phyloP scores from a whole-genome alignment of 2,329 filamentous ascomycete species.

The Magnaporthiopsis incrustans region DNA sequence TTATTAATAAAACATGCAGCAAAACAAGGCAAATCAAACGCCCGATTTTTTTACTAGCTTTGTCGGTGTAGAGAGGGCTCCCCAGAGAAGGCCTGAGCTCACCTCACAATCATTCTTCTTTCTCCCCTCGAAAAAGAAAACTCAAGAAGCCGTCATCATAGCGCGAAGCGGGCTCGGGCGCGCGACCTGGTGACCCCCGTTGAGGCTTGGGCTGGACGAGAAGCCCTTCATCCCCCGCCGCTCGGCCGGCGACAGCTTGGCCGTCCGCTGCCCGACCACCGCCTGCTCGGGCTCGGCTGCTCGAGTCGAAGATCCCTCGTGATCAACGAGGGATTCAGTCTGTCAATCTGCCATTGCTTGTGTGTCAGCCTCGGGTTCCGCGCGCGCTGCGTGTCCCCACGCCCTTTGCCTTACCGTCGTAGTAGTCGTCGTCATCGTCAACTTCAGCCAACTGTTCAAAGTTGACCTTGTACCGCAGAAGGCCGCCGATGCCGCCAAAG shows the following conservation, averaged over 20 bases:
- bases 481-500: constrained; percentile 95
- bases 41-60: not conserved
- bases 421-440: constrained; percentile 88
- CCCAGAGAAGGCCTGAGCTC: not conserved
- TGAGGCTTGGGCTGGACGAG: constrained; percentile 35
- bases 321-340: constrained; percentile 74
- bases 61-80: not conserved
- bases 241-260: constrained; percentile 28
- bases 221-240: constrained; percentile 39
- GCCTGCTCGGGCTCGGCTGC: constrained; percentile 21
- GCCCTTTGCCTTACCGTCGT: constrained; percentile 44
- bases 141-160: constrained; percentile 57
- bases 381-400: not conserved
- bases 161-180: constrained; percentile 61
- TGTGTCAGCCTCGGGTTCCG: not conserved
- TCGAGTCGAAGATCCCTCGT: constrained; percentile 74
- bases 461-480: constrained; percentile 99
- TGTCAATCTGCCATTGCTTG: constrained; percentile 61
- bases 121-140: constrained; percentile 13
- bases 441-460: constrained; percentile 96
- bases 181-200: constrained; percentile 41
- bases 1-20: not conserved
- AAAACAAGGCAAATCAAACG: not conserved
- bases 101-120: constrained; percentile 17
- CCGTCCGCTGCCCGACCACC: constrained; percentile 3